Percentiles rank a stretch among this genome's conserved stretches.
Evolutionary conservation across 306 rosid species (phyloP).

Genomic region (Pyrus bretschneideri): DNA sequence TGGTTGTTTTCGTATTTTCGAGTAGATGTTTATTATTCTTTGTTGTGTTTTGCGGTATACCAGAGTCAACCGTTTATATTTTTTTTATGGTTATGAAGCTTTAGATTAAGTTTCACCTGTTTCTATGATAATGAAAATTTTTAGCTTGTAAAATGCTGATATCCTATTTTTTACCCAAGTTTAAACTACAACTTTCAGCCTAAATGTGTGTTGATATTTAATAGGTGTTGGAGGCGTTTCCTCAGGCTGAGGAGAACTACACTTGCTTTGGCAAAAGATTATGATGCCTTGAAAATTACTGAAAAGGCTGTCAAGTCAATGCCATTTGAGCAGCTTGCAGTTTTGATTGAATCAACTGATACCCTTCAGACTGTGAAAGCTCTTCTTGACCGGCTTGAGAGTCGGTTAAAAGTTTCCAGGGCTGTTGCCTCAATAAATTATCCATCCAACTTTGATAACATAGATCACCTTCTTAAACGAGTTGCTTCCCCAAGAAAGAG

Average conservation of each 20-base stretch:
- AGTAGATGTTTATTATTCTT: not conserved
- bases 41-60: not conserved
- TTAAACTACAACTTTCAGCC: not conserved
- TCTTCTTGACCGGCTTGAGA: constrained; percentile 76
- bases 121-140: not conserved
- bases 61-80: not conserved
- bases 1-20: not conserved
- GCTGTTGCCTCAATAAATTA: constrained; percentile 37
- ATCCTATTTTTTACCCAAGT: not conserved
- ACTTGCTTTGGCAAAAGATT: constrained; percentile 58
- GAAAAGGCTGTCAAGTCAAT: constrained; percentile 61
- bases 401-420: constrained; percentile 57
- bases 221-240: constrained; percentile 87
- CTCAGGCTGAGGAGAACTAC: constrained; percentile 59
- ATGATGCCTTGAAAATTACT: constrained; percentile 56
- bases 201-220: constrained; percentile 9
- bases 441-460: constrained; percentile 54
- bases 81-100: not conserved
- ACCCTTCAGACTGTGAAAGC: constrained; percentile 72
- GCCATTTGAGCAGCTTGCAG: constrained; percentile 86
- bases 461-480: constrained; percentile 85
- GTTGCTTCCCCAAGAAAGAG: constrained; percentile 80
- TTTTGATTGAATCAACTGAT: constrained; percentile 68
- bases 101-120: not conserved
- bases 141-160: not conserved